These are phyloP conservation scores for Bromus sterilis DNA, from an alignment of 176 grass and related monocot genomes.

Conservation along the genomic window DNA sequence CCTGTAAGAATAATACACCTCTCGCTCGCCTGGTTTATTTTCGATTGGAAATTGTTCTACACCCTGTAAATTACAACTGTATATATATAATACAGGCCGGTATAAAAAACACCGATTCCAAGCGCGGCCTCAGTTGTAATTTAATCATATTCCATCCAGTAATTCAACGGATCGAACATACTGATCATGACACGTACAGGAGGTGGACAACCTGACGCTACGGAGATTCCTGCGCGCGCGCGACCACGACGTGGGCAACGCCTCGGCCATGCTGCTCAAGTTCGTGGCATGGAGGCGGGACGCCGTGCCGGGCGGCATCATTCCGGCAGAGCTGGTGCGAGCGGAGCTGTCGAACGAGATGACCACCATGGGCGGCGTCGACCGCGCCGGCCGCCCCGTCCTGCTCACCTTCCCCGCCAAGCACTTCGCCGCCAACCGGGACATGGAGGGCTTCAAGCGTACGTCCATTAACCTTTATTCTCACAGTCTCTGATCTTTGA, in stretches of 20 bases:
- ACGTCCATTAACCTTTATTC: background rate
- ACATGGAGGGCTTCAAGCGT: constrained; percentile 74
- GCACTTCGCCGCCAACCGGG: constrained; percentile 48
- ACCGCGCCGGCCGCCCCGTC: constrained; percentile 53
- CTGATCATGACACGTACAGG: constrained; percentile 23
- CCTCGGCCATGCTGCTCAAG: constrained; percentile 54
- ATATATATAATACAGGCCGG: too few species aligned
- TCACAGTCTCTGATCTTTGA: background rate
- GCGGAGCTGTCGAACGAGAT: constrained; percentile 42
- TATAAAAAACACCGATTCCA: too few species aligned
- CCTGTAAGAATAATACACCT: too few species aligned
- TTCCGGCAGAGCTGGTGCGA: constrained; percentile 34
- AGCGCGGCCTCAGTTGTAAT: too few species aligned
- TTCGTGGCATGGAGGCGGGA: constrained; percentile 54
- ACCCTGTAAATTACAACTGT: too few species aligned
- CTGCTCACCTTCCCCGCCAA: constrained; percentile 31
- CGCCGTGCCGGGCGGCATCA: constrained; percentile 39
- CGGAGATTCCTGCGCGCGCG: constrained; percentile 78
- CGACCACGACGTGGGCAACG: constrained; percentile 53
- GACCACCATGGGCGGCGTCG: constrained; percentile 45
- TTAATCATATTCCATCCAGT: background rate
- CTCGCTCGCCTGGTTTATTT: too few species aligned
- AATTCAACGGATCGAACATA: background rate
- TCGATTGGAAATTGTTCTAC: too few species aligned
- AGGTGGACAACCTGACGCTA: constrained; percentile 64